Percentiles rank a stretch among this genome's conserved stretches.
These are phyloP conservation scores for Fomitopsis palustris DNA, from an alignment of 1,284 basidiomycete genomes.

Conservation along the genomic window DNA sequence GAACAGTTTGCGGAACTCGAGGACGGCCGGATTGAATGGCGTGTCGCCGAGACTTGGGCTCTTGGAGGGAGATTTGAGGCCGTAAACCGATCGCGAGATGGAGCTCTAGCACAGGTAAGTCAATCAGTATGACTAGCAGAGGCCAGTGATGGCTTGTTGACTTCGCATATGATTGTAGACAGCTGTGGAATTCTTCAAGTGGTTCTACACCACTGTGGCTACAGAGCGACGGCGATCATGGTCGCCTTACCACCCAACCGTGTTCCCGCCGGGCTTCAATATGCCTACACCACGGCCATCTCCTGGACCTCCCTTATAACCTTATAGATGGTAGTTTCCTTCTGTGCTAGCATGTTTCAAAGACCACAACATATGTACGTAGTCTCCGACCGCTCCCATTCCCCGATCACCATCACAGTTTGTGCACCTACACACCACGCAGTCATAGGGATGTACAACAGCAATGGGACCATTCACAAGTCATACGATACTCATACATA, in stretches of 20 bases:
- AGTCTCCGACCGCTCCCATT: too few relatives aligned
- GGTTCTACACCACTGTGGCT: not conserved
- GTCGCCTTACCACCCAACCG: not conserved
- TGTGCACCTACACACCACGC: not conserved
- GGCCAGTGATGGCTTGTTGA: too few relatives aligned
- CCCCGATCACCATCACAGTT: too few relatives aligned
- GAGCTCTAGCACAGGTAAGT: not conserved
- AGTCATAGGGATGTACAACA: not conserved
- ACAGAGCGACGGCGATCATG: not conserved
- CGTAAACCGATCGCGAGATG: not conserved
- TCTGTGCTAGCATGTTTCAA: too few relatives aligned
- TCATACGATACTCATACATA: not conserved
- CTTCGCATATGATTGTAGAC: too few relatives aligned
- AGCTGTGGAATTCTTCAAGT: not conserved
- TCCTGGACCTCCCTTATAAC: not conserved
- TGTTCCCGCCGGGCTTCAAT: not conserved
- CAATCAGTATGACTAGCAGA: too few relatives aligned
- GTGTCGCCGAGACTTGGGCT: not conserved
- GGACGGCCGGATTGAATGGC: not conserved
- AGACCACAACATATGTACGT: too few relatives aligned
- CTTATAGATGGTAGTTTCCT: too few relatives aligned
- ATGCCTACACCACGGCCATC: not conserved
- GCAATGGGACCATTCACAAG: not conserved
- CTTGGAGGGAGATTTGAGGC: not conserved
- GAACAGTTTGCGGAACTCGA: not conserved